A percentile compares a stretch with the other conserved stretches of the same genome.
phyloP scores from a whole-genome alignment of 768 basidiomycete genomes.

The Punctularia strigosozonata region DNA sequence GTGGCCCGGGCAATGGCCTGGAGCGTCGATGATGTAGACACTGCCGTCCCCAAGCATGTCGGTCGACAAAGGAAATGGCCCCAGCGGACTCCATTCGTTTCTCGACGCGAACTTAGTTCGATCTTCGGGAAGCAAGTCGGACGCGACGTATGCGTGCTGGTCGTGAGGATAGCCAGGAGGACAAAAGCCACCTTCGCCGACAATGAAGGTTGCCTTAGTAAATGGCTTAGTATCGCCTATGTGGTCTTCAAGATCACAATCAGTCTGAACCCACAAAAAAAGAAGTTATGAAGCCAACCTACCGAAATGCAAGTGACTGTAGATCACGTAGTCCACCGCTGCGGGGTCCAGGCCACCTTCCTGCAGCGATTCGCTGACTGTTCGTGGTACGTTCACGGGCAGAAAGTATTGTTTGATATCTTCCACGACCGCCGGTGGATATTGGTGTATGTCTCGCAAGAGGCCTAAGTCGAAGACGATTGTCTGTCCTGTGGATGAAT shows the following conservation, averaged over 20 bases:
- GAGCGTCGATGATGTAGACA: constrained; percentile 42
- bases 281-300: no score
- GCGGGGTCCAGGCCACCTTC: constrained; percentile 35
- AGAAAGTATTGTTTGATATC: no score
- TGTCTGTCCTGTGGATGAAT: no score
- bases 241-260: no score
- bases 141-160: constrained; percentile 19
- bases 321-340: constrained; percentile 30
- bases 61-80: constrained; percentile 35
- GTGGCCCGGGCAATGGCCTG: constrained; percentile 44
- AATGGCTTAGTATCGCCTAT: constrained; percentile 36
- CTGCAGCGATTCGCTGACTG: constrained; percentile 32
- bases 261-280: no score
- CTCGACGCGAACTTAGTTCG: constrained; percentile 26
- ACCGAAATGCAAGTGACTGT: constrained; percentile 48
- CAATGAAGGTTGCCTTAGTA: constrained; percentile 31
- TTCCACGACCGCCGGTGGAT: no score
- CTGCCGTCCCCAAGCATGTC: constrained; percentile 50
- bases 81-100: constrained; percentile 19
- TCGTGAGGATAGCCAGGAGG: constrained; percentile 32
- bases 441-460: constrained; percentile 32
- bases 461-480: constrained; percentile 50
- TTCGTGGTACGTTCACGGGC: constrained; percentile 14
- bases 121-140: constrained; percentile 22
- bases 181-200: constrained; percentile 31